phyloP scores from a whole-genome alignment of 1,284 basidiomycete genomes.

The Heterobasidion occidentale region DNA sequence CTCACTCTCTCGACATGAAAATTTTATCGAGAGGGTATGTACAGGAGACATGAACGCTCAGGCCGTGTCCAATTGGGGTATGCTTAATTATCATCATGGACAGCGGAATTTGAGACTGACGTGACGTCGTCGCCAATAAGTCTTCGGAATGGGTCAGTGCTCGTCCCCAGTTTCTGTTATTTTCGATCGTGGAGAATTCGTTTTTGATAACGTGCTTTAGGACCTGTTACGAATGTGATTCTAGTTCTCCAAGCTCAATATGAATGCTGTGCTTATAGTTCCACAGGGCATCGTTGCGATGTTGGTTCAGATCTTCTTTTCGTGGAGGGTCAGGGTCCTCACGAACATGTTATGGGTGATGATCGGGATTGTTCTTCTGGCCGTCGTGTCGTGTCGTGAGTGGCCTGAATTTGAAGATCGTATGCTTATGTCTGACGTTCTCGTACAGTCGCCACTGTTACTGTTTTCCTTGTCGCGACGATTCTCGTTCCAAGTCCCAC shows the following conservation, averaged over 20 bases:
- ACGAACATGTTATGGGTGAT: neutral
- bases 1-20: too few relatives aligned
- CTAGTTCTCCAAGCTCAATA: neutral
- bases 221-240: neutral
- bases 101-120: neutral
- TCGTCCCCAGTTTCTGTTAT: neutral
- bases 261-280: neutral
- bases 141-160: neutral
- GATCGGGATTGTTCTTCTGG: neutral
- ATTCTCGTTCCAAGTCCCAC: neutral
- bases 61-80: neutral
- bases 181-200: neutral
- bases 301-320: neutral
- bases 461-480: neutral
- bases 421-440: neutral
- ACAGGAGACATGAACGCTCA: neutral
- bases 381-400: neutral
- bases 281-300: neutral
- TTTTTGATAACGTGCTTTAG: neutral
- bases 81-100: neutral
- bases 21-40: neutral
- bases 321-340: neutral
- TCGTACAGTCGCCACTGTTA: neutral
- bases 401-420: neutral
- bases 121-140: neutral